Evolutionary conservation across 495 filamentous ascomycete genomes (phyloP), one percentile per base, ranked within the genome.

Genomic region (Cladorrhinum samala): DNA sequence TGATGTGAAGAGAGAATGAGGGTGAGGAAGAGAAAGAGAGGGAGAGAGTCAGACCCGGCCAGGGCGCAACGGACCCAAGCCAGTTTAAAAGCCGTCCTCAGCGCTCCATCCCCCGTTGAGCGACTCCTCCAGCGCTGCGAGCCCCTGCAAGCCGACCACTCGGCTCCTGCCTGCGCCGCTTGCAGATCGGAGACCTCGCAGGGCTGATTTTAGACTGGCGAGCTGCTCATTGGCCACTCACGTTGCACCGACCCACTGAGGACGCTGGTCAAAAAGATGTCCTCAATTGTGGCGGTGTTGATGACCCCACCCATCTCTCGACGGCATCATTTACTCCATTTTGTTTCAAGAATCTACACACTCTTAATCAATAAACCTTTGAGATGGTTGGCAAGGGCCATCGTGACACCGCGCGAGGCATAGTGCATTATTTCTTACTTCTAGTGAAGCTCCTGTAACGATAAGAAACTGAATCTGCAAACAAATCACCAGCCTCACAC

Each of bases 201-300:
- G 42, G 42, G 42, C 42, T 45, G 42, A 45, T 45, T 45, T 45
- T 13, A n/a, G n/a, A n/a, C n/a, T n/a, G 42, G 42, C 20, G 17
- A 41, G n/a, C 42, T 23, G 19, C 8, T 24, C 11, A 7, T 8
- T 11, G 25, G 46, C 46, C 46, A 37, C 17, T 37, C 25, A 38
- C 16, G 7, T 18, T 18, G 7, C 2, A 14, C 25, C 13, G 45
- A 14, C 45, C 45, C 45, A 24, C 37, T 50, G 48, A 50, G 48
- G 48, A 50, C 48, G 36, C 23, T 1, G 20, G 2, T n/a, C 21
- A 20, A 50, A 42, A 50, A 40, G 48, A 50, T 50, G 48, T 50
- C 48, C 48, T 50, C 48, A 50, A 50, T 41, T 50, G 48, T 42
- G 48, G 48, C 48, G 13, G 20, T 1, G n/a, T 41, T 18, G 11